These are phyloP conservation scores for Penicillium rolfsii DNA, from an alignment of 2,329 filamentous ascomycete genomes.

Conservation along the genomic window DNA sequence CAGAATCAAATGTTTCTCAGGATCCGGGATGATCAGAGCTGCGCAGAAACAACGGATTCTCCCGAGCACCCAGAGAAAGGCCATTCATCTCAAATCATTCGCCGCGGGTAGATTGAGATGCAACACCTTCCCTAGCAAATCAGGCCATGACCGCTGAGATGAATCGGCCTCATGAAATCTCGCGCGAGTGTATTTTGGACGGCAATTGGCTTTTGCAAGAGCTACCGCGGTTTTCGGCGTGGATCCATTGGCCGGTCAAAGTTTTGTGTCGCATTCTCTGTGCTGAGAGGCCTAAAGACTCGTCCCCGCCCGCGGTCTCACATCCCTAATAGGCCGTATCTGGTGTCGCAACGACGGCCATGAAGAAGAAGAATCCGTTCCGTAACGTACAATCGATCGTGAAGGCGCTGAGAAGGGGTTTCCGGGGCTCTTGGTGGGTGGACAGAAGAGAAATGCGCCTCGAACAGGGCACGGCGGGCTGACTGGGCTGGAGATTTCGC, in stretches of 20 bases:
- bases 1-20: neutral
- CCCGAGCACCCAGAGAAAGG: neutral
- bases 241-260: slow-evolving; percentile 9
- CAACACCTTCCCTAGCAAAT: neutral
- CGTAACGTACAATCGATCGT: neutral
- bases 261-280: slow-evolving; percentile 23
- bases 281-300: slow-evolving; percentile 9
- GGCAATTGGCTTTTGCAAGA: neutral
- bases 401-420: slow-evolving; percentile 9
- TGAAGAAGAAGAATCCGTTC: neutral
- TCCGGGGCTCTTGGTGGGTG: slow-evolving; percentile 18
- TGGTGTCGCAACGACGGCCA: neutral
- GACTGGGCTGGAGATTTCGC: slow-evolving; percentile 20
- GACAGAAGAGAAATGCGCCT: slow-evolving; percentile 25
- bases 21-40: neutral
- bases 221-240: neutral
- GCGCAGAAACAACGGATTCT: neutral
- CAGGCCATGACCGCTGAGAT: neutral
- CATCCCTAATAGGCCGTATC: neutral
- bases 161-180: neutral
- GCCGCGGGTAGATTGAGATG: neutral
- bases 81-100: neutral
- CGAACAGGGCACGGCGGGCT: slow-evolving; percentile 15
- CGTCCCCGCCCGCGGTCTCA: slow-evolving; percentile 14
- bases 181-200: neutral